Evolutionary conservation across 768 basidiomycete species (phyloP).

Genomic region (Pilatotrama ljubarskyi): DNA sequence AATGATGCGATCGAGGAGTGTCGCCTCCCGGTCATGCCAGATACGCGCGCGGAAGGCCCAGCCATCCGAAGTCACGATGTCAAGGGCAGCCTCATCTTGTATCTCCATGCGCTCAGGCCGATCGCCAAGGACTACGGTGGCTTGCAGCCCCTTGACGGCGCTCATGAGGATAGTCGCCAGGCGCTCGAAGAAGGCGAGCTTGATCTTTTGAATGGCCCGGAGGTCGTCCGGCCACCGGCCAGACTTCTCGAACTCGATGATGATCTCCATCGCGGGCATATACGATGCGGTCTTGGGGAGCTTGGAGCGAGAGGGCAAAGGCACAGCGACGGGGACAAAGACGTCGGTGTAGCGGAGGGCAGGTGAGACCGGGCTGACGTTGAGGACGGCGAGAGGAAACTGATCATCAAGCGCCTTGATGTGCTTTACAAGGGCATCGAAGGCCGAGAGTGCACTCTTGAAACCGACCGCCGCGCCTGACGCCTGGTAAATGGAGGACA

Average conservation of each 20-base stretch:
- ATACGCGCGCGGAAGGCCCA: constrained; percentile 86
- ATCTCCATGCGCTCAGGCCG: constrained; percentile 51
- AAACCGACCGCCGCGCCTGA: constrained; percentile 52
- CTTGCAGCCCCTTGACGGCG: constrained; percentile 49
- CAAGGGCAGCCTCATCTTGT: constrained; percentile 69
- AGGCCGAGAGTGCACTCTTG: constrained; percentile 75
- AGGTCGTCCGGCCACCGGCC: constrained; percentile 95
- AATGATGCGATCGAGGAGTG: constrained; percentile 70
- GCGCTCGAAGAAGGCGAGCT: constrained; percentile 87
- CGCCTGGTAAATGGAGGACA: constrained; percentile 43
- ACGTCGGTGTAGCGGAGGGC: constrained; percentile 80
- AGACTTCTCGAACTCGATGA: constrained; percentile 91
- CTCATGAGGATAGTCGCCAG: constrained; percentile 67
- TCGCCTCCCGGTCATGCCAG: constrained; percentile 85
- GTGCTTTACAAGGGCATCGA: constrained; percentile 71
- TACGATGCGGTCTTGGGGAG: constrained; percentile 65
- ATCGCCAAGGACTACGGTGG: constrained; percentile 59
- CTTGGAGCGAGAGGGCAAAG: constrained; percentile 48
- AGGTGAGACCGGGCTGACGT: constrained; percentile 72
- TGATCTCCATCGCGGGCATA: constrained; percentile 66
- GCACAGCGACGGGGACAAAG: constrained; percentile 77
- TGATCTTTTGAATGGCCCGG: constrained; percentile 88
- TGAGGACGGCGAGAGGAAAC: constrained; percentile 76
- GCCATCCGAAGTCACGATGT: constrained; percentile 77
- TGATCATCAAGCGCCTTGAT: constrained; percentile 73